These are phyloP conservation scores for Albizia julibrissin DNA, from an alignment of 306 rosid species.

Conservation along the genomic window DNA sequence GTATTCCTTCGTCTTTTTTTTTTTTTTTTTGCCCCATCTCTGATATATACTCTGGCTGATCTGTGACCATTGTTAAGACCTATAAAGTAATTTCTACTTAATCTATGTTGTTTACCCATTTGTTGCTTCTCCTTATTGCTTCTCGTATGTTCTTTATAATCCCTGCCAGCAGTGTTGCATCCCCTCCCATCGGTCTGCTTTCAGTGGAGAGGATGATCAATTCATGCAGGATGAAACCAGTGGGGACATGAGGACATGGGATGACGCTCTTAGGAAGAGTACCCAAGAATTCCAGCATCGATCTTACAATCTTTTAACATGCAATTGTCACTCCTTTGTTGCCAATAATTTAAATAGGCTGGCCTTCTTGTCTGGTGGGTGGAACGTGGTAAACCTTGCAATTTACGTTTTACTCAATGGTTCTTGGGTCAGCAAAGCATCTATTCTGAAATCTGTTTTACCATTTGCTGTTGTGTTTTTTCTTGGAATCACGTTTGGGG, in stretches of 20 bases:
- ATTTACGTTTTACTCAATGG: slow-evolving; percentile 76
- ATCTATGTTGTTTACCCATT: slow-evolving; percentile 13
- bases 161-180: slow-evolving; percentile 56
- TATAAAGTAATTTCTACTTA: slow-evolving; percentile 15
- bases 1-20: slow-evolving; percentile 25
- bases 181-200: slow-evolving; percentile 38
- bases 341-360: slow-evolving; percentile 86
- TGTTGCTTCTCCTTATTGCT: slow-evolving; percentile 24
- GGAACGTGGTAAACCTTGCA: slow-evolving; percentile 98
- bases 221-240: slow-evolving; percentile 48
- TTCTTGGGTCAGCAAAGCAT: slow-evolving; percentile 74
- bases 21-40: slow-evolving; percentile 3
- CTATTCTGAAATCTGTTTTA: slow-evolving; percentile 60
- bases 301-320: slow-evolving; percentile 76
- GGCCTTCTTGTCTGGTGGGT: slow-evolving; percentile 66
- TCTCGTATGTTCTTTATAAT: slow-evolving; percentile 35
- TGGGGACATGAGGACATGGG: slow-evolving; percentile 69
- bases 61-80: slow-evolving; percentile 9
- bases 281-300: slow-evolving; percentile 91
- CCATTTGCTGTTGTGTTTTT: slow-evolving; percentile 64
- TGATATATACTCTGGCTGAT: slow-evolving; percentile 25
- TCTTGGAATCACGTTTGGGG: slow-evolving; percentile 71
- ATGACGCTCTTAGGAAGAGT: slow-evolving; percentile 72
- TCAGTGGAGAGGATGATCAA: slow-evolving; percentile 50
- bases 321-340: slow-evolving; percentile 96